Percentiles rank a stretch among this genome's conserved stretches.
phyloP scores from a whole-genome alignment of 352 stramenopile genomes.

The Phytophthora vignae region DNA sequence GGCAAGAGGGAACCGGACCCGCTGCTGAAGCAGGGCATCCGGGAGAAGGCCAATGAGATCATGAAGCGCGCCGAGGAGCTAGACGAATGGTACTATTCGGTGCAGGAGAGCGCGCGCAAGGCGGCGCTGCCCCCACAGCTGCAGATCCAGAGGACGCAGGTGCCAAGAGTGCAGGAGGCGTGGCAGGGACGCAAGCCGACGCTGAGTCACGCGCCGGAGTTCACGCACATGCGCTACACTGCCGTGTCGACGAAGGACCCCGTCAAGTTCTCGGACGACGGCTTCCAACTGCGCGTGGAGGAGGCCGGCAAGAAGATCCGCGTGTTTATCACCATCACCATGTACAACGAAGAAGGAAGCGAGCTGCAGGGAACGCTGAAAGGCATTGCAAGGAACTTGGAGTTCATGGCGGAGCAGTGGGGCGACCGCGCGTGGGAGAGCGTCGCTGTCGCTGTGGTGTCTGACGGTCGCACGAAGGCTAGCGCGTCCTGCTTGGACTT shows the following conservation, averaged over 20 bases:
- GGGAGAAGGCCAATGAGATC: conserved; percentile 54
- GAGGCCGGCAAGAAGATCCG: conserved; percentile 46
- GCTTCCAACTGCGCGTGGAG: conserved; percentile 49
- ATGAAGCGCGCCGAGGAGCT: conserved; percentile 59
- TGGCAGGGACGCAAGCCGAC: conserved; percentile 43
- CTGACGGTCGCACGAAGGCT: conserved; percentile 54
- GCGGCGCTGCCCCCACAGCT: conserved; percentile 43
- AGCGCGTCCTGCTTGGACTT: conserved; percentile 51
- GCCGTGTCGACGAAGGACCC: conserved; percentile 56
- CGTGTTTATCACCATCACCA: conserved; percentile 60
- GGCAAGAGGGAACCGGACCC: conserved; percentile 45
- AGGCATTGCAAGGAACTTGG: conserved; percentile 48
- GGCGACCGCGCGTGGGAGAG: conserved; percentile 50
- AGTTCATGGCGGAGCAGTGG: conserved; percentile 54
- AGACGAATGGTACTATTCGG: conserved; percentile 52
- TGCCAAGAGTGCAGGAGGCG: conserved; percentile 51
- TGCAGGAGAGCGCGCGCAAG: conserved; percentile 48
- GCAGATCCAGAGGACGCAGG: conserved; percentile 50
- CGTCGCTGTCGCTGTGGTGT: conserved; percentile 49
- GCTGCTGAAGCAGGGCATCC: conserved; percentile 50
- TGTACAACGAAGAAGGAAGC: conserved; percentile 60
- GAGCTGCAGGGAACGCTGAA: conserved; percentile 51
- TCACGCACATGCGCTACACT: conserved; percentile 59
- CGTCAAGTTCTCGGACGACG: conserved; percentile 50
- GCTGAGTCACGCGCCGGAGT: conserved; percentile 41